These are phyloP conservation scores for Ceratobasidium sp. DNA, from an alignment of 1,284 basidiomycete genomes.

Conservation along the genomic window DNA sequence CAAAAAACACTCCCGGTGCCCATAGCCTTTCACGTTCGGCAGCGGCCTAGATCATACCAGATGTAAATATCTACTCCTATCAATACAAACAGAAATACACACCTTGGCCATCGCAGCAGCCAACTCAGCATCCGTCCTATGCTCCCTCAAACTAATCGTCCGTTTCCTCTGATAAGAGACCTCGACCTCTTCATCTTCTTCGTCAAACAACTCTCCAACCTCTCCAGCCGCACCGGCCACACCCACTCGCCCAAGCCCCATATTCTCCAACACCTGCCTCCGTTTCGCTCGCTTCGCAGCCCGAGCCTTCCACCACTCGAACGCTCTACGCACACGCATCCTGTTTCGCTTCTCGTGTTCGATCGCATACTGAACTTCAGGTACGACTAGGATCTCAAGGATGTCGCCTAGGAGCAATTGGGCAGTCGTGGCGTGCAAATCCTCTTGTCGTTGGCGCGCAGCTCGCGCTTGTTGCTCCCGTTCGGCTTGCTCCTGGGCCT, in stretches of 20 bases:
- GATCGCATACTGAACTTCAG: conserved; percentile 39
- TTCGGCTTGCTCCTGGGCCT: conserved; percentile 23
- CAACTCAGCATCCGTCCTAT: conserved; percentile 39
- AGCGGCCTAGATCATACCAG: conserved; percentile 14
- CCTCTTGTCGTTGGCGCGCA: neutral
- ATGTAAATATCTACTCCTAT: neutral
- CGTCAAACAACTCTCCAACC: conserved; percentile 42
- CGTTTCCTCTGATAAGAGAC: conserved; percentile 21
- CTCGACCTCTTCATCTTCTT: conserved; percentile 25
- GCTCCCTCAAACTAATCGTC: conserved; percentile 33
- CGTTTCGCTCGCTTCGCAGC: conserved; percentile 37
- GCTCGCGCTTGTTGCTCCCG: neutral
- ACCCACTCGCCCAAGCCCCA: conserved; percentile 40
- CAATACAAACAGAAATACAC: neutral
- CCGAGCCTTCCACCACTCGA: conserved; percentile 35
- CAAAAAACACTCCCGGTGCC: conserved; percentile 40
- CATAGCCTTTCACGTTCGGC: conserved; percentile 41
- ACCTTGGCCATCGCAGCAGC: conserved; percentile 44
- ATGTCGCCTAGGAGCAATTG: conserved; percentile 32
- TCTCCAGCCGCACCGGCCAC: conserved; percentile 43
- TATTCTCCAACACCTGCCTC: conserved; percentile 44
- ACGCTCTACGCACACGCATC: neutral
- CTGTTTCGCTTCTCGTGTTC: conserved; percentile 25
- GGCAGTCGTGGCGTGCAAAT: conserved; percentile 18
- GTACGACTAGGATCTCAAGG: conserved; percentile 37